Conservation (phyloP, 345 rosid genomes). For the Erysimum cheiranthoides region DNA sequence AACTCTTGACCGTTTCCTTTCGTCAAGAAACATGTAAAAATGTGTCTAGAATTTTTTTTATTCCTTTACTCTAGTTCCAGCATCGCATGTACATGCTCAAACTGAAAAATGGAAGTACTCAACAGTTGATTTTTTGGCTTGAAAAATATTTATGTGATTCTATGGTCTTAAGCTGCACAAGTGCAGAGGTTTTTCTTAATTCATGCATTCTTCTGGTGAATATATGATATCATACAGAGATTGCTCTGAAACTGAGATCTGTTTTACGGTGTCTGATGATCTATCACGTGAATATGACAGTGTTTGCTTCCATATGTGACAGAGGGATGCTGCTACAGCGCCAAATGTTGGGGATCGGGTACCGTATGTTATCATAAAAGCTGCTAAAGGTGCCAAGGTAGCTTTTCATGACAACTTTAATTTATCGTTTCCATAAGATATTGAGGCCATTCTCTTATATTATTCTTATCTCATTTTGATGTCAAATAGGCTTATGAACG, state of each 20-base stretch:
- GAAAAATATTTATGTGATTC: slow-evolving; percentile 21
- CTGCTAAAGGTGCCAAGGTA: slow-evolving; percentile 99
- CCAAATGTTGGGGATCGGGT: slow-evolving; percentile 99
- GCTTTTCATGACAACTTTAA: slow-evolving; percentile 22
- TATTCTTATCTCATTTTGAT: slow-evolving; percentile 27
- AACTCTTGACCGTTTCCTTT: slow-evolving; percentile 15
- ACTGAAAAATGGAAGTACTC: slow-evolving; percentile 13
- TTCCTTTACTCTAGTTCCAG: slow-evolving; percentile 15
- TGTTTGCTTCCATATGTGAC: slow-evolving; percentile 43
- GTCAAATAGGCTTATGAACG: slow-evolving; percentile 82
- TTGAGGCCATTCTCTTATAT: slow-evolving; percentile 11
- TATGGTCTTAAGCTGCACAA: slow-evolving; percentile 6
- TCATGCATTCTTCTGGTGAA: slow-evolving; percentile 15
- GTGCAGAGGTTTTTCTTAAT: slow-evolving; percentile 4
- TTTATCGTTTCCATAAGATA: slow-evolving; percentile 3
- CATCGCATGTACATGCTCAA: slow-evolving; percentile 16
- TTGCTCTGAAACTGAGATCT: slow-evolving; percentile 18
- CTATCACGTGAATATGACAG: slow-evolving; percentile 30
- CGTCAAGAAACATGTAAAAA: neutral
- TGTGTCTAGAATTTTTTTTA: neutral
- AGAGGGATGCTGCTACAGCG: slow-evolving; percentile 99
- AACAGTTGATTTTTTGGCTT: slow-evolving; percentile 15
- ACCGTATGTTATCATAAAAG: slow-evolving; percentile 90
- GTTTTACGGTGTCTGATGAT: slow-evolving; percentile 13
- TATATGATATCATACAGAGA: slow-evolving; percentile 10